Percentiles rank a stretch among this genome's conserved stretches.
These are phyloP conservation scores for Trichaptum fuscoviolaceum DNA, from an alignment of 768 basidiomycete species.

Conservation along the genomic window DNA sequence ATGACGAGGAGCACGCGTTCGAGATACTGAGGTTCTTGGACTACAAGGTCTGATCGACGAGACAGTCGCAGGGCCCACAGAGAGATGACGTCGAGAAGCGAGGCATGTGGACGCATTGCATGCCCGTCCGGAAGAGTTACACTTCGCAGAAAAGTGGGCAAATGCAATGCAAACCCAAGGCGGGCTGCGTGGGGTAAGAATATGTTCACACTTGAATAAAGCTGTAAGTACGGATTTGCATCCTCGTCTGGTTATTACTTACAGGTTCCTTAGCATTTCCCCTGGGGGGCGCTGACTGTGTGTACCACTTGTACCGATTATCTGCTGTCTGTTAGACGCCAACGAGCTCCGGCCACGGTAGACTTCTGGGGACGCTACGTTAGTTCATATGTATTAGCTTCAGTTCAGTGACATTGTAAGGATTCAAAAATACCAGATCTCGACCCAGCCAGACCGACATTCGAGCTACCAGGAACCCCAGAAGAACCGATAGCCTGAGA, in stretches of 20 bases:
- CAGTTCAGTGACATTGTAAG: neutral
- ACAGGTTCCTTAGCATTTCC: constrained; percentile 67
- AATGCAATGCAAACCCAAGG: constrained; percentile 65
- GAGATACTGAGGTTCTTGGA: constrained; percentile 72
- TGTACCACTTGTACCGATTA: neutral
- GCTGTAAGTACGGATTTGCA: neutral
- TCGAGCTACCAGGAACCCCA: neutral
- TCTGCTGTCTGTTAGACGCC: neutral
- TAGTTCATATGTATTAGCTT: neutral
- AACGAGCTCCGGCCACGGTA: neutral
- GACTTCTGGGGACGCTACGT: neutral
- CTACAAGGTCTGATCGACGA: constrained; percentile 59
- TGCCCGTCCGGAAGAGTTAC: constrained; percentile 37
- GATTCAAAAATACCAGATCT: neutral
- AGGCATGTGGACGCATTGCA: constrained; percentile 67
- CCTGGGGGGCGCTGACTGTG: constrained; percentile 23
- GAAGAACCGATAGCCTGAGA: too few species aligned
- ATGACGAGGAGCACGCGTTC: constrained; percentile 56
- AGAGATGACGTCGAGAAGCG: constrained; percentile 74
- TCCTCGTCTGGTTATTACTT: constrained; percentile 21
- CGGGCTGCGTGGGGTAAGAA: constrained; percentile 73
- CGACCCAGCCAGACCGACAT: neutral
- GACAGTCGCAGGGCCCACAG: constrained; percentile 82
- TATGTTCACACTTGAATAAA: constrained; percentile 25
- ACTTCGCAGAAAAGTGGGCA: constrained; percentile 61